phyloP scores from a whole-genome alignment of 257 asterid genomes.

The Gentiana straminea region DNA sequence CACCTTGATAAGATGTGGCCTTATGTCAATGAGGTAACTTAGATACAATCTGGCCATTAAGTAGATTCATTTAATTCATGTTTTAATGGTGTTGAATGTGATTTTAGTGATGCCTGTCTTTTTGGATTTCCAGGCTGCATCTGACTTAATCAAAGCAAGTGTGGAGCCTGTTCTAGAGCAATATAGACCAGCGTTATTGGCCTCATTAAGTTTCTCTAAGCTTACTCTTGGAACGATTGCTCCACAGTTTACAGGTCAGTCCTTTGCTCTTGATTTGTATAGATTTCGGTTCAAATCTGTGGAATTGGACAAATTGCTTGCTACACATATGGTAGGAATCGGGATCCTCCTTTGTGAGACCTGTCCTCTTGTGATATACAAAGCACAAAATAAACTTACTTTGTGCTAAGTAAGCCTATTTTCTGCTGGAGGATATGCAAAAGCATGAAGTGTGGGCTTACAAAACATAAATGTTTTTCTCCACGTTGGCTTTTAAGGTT shows the following conservation, averaged over 20 bases:
- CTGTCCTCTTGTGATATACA: no score
- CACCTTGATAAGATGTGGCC: constrained; percentile 98
- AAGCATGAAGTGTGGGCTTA: no score
- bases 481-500: no score
- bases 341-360: no score
- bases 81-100: background rate
- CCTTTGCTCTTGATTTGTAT: background rate
- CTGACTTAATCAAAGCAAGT: constrained; percentile 83
- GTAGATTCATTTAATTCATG: background rate
- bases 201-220: constrained; percentile 84
- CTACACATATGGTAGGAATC: no score
- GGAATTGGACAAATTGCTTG: no score
- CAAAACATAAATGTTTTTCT: no score
- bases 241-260: constrained; percentile 92
- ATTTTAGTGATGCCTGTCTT: constrained; percentile 7
- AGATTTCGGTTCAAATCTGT: no score
- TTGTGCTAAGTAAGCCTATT: no score
- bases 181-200: constrained; percentile 72
- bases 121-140: constrained; percentile 72
- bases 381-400: no score
- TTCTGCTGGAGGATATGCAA: no score
- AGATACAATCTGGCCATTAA: background rate
- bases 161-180: constrained; percentile 95
- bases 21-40: constrained; percentile 54
- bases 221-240: constrained; percentile 95